Percentiles rank a stretch among this genome's conserved stretches.
phyloP scores from a whole-genome alignment of 2,329 filamentous ascomycete genomes.

The Cladophialophora psammophila region DNA sequence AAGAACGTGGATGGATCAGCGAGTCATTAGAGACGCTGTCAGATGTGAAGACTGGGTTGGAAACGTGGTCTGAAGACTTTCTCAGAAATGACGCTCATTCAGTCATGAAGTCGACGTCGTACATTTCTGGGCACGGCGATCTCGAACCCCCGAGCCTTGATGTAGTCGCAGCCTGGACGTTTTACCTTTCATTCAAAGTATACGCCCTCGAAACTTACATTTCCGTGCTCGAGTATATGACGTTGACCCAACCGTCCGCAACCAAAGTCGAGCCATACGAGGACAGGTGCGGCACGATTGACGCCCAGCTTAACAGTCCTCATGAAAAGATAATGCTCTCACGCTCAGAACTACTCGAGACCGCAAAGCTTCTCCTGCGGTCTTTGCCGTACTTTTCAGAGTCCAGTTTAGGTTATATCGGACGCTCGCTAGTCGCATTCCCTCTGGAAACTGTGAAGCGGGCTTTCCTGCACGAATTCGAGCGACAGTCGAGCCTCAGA shows the following conservation, averaged over 20 bases:
- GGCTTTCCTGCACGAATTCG: background rate
- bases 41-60: background rate
- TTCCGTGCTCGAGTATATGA: constrained; percentile 1
- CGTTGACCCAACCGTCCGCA: background rate
- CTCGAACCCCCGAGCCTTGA: constrained; percentile 6
- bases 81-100: background rate
- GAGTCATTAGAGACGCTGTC: background rate
- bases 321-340: background rate
- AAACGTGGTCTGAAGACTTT: constrained; percentile 6
- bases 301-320: background rate
- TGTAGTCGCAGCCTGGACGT: constrained; percentile 6
- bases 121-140: background rate
- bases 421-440: constrained; percentile 8
- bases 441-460: constrained; percentile 13
- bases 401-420: constrained; percentile 5
- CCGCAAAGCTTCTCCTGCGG: constrained; percentile 13
- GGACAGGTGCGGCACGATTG: background rate
- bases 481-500: background rate
- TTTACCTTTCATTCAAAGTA: constrained; percentile 13
- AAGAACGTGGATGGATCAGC: background rate
- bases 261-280: background rate
- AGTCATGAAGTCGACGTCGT: background rate
- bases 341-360: constrained; percentile 6
- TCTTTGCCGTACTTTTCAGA: constrained; percentile 14
- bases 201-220: constrained; percentile 8